A percentile compares a stretch with the other conserved stretches of the same genome.
Evolutionary conservation across 257 asterid genomes (phyloP).

Genomic region (Thymus mandschuricus): DNA sequence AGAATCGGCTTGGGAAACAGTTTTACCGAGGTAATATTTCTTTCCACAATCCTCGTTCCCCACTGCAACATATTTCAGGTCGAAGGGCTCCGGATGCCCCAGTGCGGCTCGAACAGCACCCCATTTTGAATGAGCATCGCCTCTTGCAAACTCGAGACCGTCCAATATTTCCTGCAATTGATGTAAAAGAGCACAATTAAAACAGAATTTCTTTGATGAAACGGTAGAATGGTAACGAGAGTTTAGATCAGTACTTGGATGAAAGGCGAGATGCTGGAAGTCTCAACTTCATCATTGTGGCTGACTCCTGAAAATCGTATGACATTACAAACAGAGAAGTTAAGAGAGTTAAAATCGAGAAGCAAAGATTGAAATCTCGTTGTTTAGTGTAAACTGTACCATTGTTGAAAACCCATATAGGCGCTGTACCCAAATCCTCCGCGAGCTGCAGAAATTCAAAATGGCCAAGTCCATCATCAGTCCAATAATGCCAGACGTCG

Average conservation of each 20-base stretch:
- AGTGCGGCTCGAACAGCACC: constrained; percentile 87
- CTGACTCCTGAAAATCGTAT: constrained; percentile 71
- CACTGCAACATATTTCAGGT: constrained; percentile 85
- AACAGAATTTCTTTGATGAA: too few species aligned
- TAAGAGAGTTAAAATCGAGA: constrained; percentile 7
- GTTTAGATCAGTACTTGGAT: constrained; percentile 56
- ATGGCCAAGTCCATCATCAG: constrained; percentile 95
- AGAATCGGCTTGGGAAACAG: background rate
- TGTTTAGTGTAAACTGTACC: constrained; percentile 50
- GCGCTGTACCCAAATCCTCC: constrained; percentile 86
- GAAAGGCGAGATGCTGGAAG: constrained; percentile 64
- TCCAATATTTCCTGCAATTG: constrained; percentile 75
- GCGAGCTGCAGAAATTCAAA: constrained; percentile 97
- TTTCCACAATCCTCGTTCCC: constrained; percentile 97
- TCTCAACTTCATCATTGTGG: constrained; percentile 88
- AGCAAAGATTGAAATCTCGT: constrained; percentile 1
- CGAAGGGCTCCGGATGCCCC: constrained; percentile 95
- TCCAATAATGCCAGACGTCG: constrained; percentile 97
- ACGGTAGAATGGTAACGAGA: too few species aligned
- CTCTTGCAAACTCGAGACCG: constrained; percentile 91
- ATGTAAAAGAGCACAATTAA: constrained; percentile 20
- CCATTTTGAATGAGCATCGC: constrained; percentile 79
- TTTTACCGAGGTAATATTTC: constrained; percentile 73
- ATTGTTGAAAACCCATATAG: constrained; percentile 96
- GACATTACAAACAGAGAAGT: constrained; percentile 7